A percentile compares a stretch with the other conserved stretches of the same genome.
Evolutionary conservation across 176 grass and related monocot species (phyloP).

Genomic region (Cenchrus americanus): DNA sequence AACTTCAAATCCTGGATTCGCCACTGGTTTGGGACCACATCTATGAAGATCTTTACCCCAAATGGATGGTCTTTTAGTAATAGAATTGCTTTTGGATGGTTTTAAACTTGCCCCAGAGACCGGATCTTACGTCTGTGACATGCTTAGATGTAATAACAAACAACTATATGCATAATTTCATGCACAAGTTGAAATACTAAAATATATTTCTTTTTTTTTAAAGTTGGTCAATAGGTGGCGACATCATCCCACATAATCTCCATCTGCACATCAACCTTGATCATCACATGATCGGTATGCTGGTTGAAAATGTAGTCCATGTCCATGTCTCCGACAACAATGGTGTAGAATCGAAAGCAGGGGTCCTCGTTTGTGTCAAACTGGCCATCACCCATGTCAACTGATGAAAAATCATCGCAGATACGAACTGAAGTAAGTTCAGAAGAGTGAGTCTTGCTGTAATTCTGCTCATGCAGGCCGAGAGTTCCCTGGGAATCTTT

Average conservation of each 20-base stretch:
- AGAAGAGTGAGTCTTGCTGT: not conserved
- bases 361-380: slow-evolving; percentile 47
- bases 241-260: slow-evolving; percentile 54
- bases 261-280: slow-evolving; percentile 35
- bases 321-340: slow-evolving; percentile 31
- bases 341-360: slow-evolving; percentile 28
- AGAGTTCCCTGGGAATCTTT: not conserved
- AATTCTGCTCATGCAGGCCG: not conserved
- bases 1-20: too few relatives aligned
- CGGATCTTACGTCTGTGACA: too few relatives aligned
- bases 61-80: too few relatives aligned
- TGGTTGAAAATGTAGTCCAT: slow-evolving; percentile 52
- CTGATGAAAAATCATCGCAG: slow-evolving; percentile 44
- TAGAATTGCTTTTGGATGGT: too few relatives aligned
- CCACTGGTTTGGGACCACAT: too few relatives aligned
- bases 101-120: too few relatives aligned
- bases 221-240: too few relatives aligned
- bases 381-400: slow-evolving; percentile 46
- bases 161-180: too few relatives aligned
- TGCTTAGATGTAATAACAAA: too few relatives aligned
- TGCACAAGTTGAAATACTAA: too few relatives aligned
- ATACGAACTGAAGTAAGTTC: slow-evolving; percentile 29
- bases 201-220: too few relatives aligned
- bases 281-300: slow-evolving; percentile 39
- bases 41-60: too few relatives aligned